A percentile compares a stretch with the other conserved stretches of the same genome.
Evolutionary conservation across 2,329 filamentous ascomycete genomes (phyloP).

Genomic region (Lecanoromycetidae sp.): DNA sequence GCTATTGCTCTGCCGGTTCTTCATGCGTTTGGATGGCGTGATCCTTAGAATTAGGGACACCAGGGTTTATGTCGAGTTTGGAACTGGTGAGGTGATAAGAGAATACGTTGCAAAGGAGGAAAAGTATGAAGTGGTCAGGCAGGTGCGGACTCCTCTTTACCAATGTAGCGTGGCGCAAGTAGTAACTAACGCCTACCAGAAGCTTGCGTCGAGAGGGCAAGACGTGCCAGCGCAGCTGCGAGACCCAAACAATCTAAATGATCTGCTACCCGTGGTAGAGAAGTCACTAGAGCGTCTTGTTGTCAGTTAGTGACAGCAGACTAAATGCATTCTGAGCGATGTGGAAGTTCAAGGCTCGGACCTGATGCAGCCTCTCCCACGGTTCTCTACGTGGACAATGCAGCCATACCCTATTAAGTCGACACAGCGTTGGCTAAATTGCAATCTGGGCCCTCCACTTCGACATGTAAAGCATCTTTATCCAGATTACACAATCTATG

Average conservation of each 20-base stretch:
- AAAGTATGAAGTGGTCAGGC: constrained; percentile 61
- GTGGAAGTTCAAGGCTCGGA: neutral
- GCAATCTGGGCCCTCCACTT: no score
- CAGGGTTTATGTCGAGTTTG: constrained; percentile 82
- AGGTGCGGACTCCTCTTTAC: constrained; percentile 37
- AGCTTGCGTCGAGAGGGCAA: constrained; percentile 48
- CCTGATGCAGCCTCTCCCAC: neutral
- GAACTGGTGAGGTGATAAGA: constrained; percentile 61
- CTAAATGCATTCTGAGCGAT: neutral
- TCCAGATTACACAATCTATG: no score
- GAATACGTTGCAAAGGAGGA: constrained; percentile 88
- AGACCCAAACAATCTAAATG: constrained; percentile 64
- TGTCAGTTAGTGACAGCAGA: constrained; percentile 7
- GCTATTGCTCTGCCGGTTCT: constrained; percentile 73
- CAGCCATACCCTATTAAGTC: no score
- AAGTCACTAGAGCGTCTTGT: constrained; percentile 48
- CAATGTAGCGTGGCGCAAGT: neutral
- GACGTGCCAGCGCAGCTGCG: constrained; percentile 65
- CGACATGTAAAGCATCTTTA: no score
- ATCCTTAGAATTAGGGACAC: constrained; percentile 80
- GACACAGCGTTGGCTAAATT: no score
- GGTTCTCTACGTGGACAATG: no score
- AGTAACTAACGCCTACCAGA: constrained; percentile 24
- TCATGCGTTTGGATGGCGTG: constrained; percentile 87
- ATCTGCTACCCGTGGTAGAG: constrained; percentile 59